Conservation (phyloP, 306 rosid species). For the Ceratonia siliqua region DNA sequence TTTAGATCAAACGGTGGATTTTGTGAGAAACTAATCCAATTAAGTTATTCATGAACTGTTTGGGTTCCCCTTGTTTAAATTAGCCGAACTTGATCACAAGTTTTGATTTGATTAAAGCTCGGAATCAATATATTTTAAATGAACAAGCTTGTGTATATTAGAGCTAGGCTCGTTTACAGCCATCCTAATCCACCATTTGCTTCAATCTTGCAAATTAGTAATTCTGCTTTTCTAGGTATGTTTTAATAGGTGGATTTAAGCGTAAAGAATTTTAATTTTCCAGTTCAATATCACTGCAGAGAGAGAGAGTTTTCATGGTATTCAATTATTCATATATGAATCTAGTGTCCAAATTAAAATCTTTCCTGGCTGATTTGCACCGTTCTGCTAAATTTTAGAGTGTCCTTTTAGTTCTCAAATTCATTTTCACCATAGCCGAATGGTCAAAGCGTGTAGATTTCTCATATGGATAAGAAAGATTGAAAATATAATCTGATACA, state of each 20-base stretch:
- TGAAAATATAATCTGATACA: not conserved
- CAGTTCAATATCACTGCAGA: not conserved
- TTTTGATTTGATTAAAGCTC: too few species aligned
- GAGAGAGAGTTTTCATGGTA: not conserved
- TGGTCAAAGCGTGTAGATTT: not conserved
- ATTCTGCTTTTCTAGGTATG: not conserved
- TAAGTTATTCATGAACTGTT: too few species aligned
- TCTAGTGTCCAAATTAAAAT: not conserved
- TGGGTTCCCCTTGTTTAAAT: too few species aligned
- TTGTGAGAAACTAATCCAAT: too few species aligned
- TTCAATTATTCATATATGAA: not conserved
- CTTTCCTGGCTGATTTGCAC: not conserved
- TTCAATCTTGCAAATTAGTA: not conserved
- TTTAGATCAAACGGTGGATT: too few species aligned
- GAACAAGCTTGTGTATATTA: too few species aligned
- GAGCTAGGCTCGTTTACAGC: too few species aligned
- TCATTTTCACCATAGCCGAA: not conserved
- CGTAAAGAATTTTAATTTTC: constrained; percentile 1
- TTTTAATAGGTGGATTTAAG: not conserved
- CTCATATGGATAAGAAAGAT: not conserved
- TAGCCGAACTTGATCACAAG: too few species aligned
- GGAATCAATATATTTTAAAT: too few species aligned
- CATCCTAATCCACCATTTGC: not conserved
- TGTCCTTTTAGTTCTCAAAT: constrained; percentile 16
- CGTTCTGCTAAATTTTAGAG: not conserved